Base-by-base conservation (phyloP, 306 rosid genomes). In the Prosopis cineraria region DNA sequence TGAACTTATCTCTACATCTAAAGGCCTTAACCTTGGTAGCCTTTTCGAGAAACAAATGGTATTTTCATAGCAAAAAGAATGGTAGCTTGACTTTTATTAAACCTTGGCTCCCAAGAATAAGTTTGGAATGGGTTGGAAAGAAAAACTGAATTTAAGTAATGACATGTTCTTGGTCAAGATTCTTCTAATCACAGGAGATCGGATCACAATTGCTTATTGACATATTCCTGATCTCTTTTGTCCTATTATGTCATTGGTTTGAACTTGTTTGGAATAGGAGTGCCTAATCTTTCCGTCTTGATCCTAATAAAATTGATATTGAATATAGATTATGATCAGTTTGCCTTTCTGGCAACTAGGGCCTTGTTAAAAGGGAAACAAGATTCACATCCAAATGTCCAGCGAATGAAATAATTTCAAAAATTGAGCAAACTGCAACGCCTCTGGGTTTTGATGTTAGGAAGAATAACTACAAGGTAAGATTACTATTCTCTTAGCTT, bases 1-100 rank as follows among this genome's bases (percentile, higher is more conserved):
- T 77, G 93, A 90, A 85, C 90, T 93, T 17, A 87, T 87, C 68
- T 87, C 88, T 44, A 93, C 83, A 7, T 90, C 90, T 70, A 89
- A 85, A 72, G 97, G 97, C 72, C 86, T 86, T 85, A 83, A 89
- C 85, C 92, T 93, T 34, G 65, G 86, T 56, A 72, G 86, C 60
- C 94, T 90, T 30, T 93, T 93, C 34, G 90, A 85, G 79, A 87
- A 92, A 86, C 89, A 87, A 85, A 88, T 92, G 95, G 93, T 92
- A 80, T 40, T 84, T 72, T 78, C 76, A 48, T 60, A n/a, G 45
- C 37, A 30, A 25, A 20, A 69, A 41, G 48, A 30, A 55, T 14
- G 3, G 17, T 40, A 40, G 53, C 73, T 24, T 76, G 73, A 24
- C 53, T 68, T 22, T 3, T 66, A 52, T n/a, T 31, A 20, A 40